phyloP scores from a whole-genome alignment of 2,329 filamentous ascomycete genomes.

The Davidsoniella eucalypti region DNA sequence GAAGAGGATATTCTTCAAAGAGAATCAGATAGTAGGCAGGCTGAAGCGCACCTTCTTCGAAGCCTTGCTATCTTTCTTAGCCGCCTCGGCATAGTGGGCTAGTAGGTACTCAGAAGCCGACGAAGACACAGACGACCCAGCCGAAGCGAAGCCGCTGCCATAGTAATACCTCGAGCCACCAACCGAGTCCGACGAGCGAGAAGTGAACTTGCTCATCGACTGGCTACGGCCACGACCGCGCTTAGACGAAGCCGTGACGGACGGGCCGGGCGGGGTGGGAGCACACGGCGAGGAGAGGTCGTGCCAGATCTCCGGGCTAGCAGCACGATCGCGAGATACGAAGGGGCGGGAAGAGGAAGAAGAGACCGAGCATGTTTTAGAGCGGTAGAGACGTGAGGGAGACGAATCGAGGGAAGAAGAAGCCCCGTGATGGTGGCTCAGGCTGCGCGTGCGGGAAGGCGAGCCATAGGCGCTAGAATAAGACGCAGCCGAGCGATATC shows the following conservation, averaged over 20 bases:
- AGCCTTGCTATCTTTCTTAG: constrained; percentile 8
- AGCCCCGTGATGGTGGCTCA: neutral
- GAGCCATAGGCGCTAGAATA: neutral
- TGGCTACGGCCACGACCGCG: constrained; percentile 1
- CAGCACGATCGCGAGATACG: too few relatives aligned
- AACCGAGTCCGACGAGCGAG: neutral
- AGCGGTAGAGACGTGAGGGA: neutral
- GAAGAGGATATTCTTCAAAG: neutral
- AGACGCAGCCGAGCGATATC: neutral
- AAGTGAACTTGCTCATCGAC: constrained; percentile 8
- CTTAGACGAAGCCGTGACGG: neutral
- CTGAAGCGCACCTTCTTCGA: constrained; percentile 10
- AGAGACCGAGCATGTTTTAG: too few relatives aligned
- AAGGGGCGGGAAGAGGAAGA: too few relatives aligned
- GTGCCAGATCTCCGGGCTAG: neutral
- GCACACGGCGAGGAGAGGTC: neutral
- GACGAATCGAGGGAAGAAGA: neutral
- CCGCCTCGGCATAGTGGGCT: constrained; percentile 7
- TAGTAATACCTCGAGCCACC: constrained; percentile 5
- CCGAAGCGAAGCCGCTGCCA: constrained; percentile 4
- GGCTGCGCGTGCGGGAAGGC: neutral
- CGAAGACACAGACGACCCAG: neutral
- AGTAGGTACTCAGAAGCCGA: constrained; percentile 5
- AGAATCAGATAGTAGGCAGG: neutral
- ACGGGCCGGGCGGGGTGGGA: neutral